These are phyloP conservation scores for Epichloe brachyelytri DNA, from an alignment of 2,329 filamentous ascomycete species.

Conservation along the genomic window DNA sequence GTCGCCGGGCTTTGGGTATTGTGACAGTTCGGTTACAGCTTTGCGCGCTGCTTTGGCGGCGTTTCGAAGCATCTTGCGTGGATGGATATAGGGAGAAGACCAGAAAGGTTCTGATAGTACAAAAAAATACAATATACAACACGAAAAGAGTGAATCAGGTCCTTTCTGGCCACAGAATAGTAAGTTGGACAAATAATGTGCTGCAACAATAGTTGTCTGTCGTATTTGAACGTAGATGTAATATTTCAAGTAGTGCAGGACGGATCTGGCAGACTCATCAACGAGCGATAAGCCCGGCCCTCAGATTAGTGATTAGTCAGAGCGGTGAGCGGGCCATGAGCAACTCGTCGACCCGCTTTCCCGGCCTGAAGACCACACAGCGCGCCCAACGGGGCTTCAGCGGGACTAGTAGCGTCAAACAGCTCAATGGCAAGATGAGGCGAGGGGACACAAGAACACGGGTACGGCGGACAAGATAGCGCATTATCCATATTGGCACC, in stretches of 20 bases:
- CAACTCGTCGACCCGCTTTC: too few relatives aligned
- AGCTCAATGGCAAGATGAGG: too few relatives aligned
- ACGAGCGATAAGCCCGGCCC: too few relatives aligned
- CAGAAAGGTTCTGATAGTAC: neutral
- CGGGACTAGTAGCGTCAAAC: too few relatives aligned
- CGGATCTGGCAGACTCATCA: too few relatives aligned
- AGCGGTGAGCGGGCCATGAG: too few relatives aligned
- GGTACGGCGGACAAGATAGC: neutral
- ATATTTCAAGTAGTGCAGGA: neutral
- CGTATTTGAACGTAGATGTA: neutral
- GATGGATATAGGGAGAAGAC: neutral
- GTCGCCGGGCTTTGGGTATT: conserved; percentile 67
- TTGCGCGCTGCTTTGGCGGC: conserved; percentile 38
- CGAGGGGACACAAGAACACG: neutral
- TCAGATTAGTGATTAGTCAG: too few relatives aligned
- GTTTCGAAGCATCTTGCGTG: conserved; percentile 36
- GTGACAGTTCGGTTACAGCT: conserved; percentile 63
- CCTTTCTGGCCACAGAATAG: neutral
- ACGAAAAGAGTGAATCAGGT: neutral
- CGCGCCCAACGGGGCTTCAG: too few relatives aligned
- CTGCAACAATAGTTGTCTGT: neutral
- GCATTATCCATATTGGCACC: neutral
- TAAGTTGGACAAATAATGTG: neutral
- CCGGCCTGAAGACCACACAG: too few relatives aligned
- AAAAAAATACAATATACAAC: neutral